Percentiles rank a stretch among this genome's conserved stretches.
phyloP scores from a whole-genome alignment of 331 rosid species.

The Telfairia occidentalis region DNA sequence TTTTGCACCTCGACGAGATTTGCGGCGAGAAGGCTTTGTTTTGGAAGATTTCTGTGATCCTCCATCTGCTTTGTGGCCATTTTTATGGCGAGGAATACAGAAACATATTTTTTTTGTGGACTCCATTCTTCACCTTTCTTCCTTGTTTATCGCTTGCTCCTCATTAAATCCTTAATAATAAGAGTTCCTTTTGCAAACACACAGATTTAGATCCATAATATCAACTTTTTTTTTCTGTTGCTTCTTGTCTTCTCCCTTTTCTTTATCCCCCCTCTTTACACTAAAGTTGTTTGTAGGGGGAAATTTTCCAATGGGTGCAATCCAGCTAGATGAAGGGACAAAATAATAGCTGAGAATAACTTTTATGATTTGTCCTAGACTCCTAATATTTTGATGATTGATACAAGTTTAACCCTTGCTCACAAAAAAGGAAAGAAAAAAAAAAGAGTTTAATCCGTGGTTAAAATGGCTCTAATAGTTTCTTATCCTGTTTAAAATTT shows the following conservation, averaged over 20 bases:
- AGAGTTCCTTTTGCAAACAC: background rate
- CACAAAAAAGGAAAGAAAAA: background rate
- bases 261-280: background rate
- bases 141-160: background rate
- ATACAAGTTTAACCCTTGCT: background rate
- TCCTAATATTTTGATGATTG: background rate
- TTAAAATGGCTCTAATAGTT: background rate
- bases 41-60: constrained; percentile 4
- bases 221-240: constrained; percentile 3
- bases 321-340: constrained; percentile 5
- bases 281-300: background rate
- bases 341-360: constrained; percentile 7
- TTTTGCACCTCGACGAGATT: constrained; percentile 7
- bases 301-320: constrained; percentile 10
- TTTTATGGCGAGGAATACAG: constrained; percentile 14
- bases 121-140: background rate
- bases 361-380: constrained; percentile 1
- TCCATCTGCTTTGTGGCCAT: background rate
- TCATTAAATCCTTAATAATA: background rate
- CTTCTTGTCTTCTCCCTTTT: background rate
- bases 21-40: constrained; percentile 5
- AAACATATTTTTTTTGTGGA: constrained; percentile 7
- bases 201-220: background rate
- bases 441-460: background rate
- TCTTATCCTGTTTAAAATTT: background rate